Conservation (phyloP, 2,329 filamentous ascomycete species). For the Fusarium nisikadoi region DNA sequence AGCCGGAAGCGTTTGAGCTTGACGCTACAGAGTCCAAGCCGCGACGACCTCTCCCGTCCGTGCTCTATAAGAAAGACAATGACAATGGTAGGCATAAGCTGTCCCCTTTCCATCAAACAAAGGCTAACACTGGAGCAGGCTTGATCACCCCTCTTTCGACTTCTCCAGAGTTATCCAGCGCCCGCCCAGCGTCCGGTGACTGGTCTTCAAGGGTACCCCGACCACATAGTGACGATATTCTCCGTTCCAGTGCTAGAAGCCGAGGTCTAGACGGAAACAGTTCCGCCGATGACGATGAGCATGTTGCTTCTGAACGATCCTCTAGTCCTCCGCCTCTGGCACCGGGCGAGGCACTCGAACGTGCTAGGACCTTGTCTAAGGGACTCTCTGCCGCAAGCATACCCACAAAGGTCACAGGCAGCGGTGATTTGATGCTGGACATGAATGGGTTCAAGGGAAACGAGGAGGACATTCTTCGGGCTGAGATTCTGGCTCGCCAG, state of each 20-base stretch:
- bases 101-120: not conserved
- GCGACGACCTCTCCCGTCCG: slow-evolving; percentile 58
- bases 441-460: slow-evolving; percentile 97
- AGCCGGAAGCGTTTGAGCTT: slow-evolving; percentile 77
- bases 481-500: slow-evolving; percentile 92
- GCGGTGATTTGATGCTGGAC: slow-evolving; percentile 94
- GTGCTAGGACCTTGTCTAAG: slow-evolving; percentile 85
- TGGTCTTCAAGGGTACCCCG: slow-evolving; percentile 59
- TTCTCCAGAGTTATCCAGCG: slow-evolving; percentile 61
- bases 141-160: slow-evolving; percentile 64
- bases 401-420: slow-evolving; percentile 89
- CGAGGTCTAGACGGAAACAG: slow-evolving; percentile 50
- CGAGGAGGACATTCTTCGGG: slow-evolving; percentile 89
- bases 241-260: slow-evolving; percentile 59
- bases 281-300: slow-evolving; percentile 52
- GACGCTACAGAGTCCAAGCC: slow-evolving; percentile 56
- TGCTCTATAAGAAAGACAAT: slow-evolving; percentile 49
- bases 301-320: slow-evolving; percentile 66
- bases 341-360: slow-evolving; percentile 79
- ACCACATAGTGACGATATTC: slow-evolving; percentile 66
- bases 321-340: slow-evolving; percentile 81
- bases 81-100: slow-evolving; percentile 46
- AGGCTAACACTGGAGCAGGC: slow-evolving; percentile 44
- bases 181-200: slow-evolving; percentile 61
- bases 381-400: slow-evolving; percentile 92